phyloP scores from a whole-genome alignment of 176 grass and related monocot species.

The Triticum aestivum region IWGSC_CS_RefSeq_v2.1 NC_057808.1:418461109-418461608 shows the following conservation, averaged over 20 bases:
- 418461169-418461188: not conserved
- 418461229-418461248: not conserved
- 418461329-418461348: not conserved
- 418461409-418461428: slow-evolving; percentile 34
- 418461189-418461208: not conserved
- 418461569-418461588: slow-evolving; percentile 19
- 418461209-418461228: slow-evolving; percentile 2
- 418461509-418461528: slow-evolving; percentile 31
- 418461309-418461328: slow-evolving; percentile 8
- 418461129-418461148: not conserved
- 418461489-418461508: slow-evolving; percentile 44
- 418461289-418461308: not conserved
- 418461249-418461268: slow-evolving; percentile 10
- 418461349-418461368: slow-evolving; percentile 2
- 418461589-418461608: slow-evolving; percentile 13
- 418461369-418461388: slow-evolving; percentile 23
- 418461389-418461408: slow-evolving; percentile 22
- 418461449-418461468: slow-evolving; percentile 23
- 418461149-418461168: not conserved
- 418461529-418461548: slow-evolving; percentile 13
- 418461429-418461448: slow-evolving; percentile 29
- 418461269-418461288: not conserved
- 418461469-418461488: not conserved
- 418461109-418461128: not conserved
- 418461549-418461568: not conserved